Percentiles rank a stretch among this genome's conserved stretches.
phyloP scores from a whole-genome alignment of 129 eudicot genomes.

The Escallonia herrerae region DNA sequence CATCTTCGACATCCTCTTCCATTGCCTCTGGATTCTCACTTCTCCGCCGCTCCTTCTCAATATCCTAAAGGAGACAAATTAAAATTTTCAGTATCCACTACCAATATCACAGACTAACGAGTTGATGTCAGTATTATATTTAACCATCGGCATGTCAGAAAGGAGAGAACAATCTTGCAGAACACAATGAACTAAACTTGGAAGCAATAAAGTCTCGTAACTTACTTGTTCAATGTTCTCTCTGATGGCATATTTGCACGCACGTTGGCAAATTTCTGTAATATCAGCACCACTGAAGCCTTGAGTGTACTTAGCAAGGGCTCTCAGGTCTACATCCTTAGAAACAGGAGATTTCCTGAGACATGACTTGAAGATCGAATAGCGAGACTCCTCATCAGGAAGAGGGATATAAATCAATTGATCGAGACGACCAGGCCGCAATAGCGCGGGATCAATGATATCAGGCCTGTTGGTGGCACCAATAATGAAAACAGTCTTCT shows the following conservation, averaged over 20 bases:
- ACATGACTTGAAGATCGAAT: constrained; percentile 48
- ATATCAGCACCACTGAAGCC: constrained; percentile 77
- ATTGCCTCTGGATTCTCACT: constrained; percentile 66
- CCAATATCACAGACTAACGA: no score
- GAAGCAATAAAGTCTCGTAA: no score
- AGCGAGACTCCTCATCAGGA: constrained; percentile 64
- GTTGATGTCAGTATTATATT: no score
- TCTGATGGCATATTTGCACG: constrained; percentile 74
- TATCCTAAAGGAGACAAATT: constrained; percentile 33
- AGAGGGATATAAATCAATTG: constrained; percentile 79
- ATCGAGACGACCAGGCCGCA: constrained; percentile 73
- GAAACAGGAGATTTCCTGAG: constrained; percentile 63
- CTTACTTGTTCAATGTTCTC: constrained; percentile 71
- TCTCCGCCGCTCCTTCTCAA: constrained; percentile 60
- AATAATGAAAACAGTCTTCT: constrained; percentile 85
- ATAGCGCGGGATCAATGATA: constrained; percentile 74
- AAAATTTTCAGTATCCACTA: background rate
- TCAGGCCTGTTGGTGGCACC: constrained; percentile 93
- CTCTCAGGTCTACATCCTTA: constrained; percentile 54
- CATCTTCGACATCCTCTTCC: constrained; percentile 73
- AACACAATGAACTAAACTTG: no score
- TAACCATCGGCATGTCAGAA: no score
- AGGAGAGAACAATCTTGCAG: no score
- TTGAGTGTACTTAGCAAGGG: constrained; percentile 72
- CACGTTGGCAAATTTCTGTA: constrained; percentile 72